Evolutionary conservation across 148 eudicot species (phyloP).

Genomic region (Cornus controversa): DNA sequence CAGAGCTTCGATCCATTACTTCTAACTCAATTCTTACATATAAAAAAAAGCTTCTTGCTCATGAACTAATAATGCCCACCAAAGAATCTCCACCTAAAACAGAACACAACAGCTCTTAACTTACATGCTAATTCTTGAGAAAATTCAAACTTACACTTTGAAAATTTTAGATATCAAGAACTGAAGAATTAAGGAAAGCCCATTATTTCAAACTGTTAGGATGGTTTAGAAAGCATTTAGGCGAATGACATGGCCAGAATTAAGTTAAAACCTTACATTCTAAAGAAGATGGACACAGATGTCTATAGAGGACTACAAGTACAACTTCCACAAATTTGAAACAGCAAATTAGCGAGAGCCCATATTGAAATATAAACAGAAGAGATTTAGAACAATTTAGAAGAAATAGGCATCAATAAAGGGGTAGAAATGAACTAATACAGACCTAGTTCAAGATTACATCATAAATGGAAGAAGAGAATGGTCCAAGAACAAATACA

Average conservation of each 20-base stretch:
- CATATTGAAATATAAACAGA: slow-evolving; percentile 28
- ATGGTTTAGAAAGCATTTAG: slow-evolving; percentile 21
- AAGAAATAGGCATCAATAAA: neutral
- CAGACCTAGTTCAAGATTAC: neutral
- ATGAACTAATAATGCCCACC: slow-evolving; percentile 14
- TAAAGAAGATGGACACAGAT: slow-evolving; percentile 12
- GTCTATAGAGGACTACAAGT: neutral
- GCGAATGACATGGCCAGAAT: slow-evolving; percentile 28
- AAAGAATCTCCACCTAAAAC: slow-evolving; percentile 22
- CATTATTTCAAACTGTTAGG: slow-evolving; percentile 27
- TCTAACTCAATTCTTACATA: slow-evolving; percentile 15
- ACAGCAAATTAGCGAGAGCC: slow-evolving; percentile 46
- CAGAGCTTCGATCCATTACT: slow-evolving; percentile 42
- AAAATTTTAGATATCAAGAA: slow-evolving; percentile 9
- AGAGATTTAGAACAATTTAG: slow-evolving; percentile 22
- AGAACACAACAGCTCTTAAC: slow-evolving; percentile 11
- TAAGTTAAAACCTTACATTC: neutral
- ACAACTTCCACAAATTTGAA: neutral
- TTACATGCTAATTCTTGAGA: slow-evolving; percentile 13
- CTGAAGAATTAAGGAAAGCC: slow-evolving; percentile 41
- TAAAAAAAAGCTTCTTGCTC: slow-evolving; percentile 4
- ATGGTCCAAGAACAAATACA: too few species aligned
- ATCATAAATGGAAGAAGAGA: too few species aligned
- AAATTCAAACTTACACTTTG: slow-evolving; percentile 11
- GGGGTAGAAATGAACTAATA: neutral